Base-by-base conservation (phyloP, 2,329 filamentous ascomycete genomes). In the Apiospora koreana region DNA sequence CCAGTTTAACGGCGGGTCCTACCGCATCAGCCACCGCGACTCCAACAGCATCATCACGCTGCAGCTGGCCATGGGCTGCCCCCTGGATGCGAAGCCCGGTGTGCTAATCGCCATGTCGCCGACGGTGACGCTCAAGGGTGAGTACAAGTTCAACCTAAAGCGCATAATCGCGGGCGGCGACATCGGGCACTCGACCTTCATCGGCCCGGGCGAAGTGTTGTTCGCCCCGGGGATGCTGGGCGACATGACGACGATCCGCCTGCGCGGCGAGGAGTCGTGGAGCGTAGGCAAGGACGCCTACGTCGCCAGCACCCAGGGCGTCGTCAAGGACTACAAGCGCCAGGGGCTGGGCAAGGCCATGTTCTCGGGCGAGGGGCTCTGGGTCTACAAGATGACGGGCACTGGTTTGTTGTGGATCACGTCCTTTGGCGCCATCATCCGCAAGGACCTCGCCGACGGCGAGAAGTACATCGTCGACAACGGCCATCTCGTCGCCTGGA, bases 1-100 rank as follows among this genome's bases (percentile, higher is more conserved):
- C n/a, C 96, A 93, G 0, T 99, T 98, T 85, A 98, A 98, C 79
- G 96, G 96, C 21, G 96, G 96, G 16, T 95, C 93, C 78, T 99
- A 95, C 80, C 88, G 96, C 58, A 94, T 98, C 78, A 96, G 93
- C 77, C 96, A 99, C 79, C 88, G 96, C 28, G 94, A 98, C 80
- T 92, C 90, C 71, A 99, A 98, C 80, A 94, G 93, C 0, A 92
- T 98, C 74, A 81, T 98, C 72, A 98, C 95, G 0, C 82, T 98
- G 28, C 95, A 98, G 80, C 83, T 98, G 64, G 95, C 95, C 16
- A 92, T 96, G 80, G 94, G 94, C 2, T 97, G 94, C 76, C 95
- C 95, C 0, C 81, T 98, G 68, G 86, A 85, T 28, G 94, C 90
- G 2, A 96, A 94, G 79, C 94, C 96, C 23, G 94, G 95, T 18